Evolutionary conservation across 2,329 filamentous ascomycete species (phyloP).

Genomic region (Chlorencoelia australis): DNA sequence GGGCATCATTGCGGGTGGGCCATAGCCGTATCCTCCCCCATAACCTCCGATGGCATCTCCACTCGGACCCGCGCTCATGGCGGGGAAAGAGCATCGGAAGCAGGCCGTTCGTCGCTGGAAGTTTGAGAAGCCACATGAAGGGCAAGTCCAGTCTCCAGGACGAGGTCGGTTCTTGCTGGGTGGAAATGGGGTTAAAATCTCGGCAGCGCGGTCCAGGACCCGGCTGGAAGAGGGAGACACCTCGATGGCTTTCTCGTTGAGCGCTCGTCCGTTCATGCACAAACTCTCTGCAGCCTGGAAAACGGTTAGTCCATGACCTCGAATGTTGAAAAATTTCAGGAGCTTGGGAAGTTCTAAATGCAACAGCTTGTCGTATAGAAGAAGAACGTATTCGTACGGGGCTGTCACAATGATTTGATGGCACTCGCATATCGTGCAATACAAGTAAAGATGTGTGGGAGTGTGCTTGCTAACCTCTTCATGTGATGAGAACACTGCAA

Average conservation of each 20-base stretch:
- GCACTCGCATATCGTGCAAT: constrained; percentile 19
- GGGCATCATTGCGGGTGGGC: constrained; percentile 71
- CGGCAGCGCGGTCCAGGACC: constrained; percentile 87
- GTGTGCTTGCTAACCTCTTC: constrained; percentile 63
- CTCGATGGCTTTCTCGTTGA: constrained; percentile 98
- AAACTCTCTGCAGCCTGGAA: constrained; percentile 85
- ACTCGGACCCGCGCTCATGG: constrained; percentile 67
- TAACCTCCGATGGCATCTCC: constrained; percentile 61
- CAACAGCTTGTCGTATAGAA: constrained; percentile 24
- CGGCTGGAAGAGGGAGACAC: constrained; percentile 96
- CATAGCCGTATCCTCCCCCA: constrained; percentile 50
- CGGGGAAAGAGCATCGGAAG: constrained; percentile 99
- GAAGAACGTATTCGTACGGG: constrained; percentile 22
- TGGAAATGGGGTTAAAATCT: constrained; percentile 94
- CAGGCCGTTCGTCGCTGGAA: constrained; percentile 97
- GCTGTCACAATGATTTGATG: constrained; percentile 21
- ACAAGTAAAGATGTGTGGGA: constrained; percentile 19
- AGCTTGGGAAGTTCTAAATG: constrained; percentile 12
- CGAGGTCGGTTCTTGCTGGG: constrained; percentile 97
- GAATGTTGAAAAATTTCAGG: constrained; percentile 23
- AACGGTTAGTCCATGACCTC: constrained; percentile 27
- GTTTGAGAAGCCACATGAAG: constrained; percentile 97
- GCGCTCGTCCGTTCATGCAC: constrained; percentile 96
- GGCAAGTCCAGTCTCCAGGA: constrained; percentile 97
- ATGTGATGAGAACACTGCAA: constrained; percentile 96